Conservation (phyloP, 1,139 yeast genomes). For the Blastobotrys arbuscula region DNA sequence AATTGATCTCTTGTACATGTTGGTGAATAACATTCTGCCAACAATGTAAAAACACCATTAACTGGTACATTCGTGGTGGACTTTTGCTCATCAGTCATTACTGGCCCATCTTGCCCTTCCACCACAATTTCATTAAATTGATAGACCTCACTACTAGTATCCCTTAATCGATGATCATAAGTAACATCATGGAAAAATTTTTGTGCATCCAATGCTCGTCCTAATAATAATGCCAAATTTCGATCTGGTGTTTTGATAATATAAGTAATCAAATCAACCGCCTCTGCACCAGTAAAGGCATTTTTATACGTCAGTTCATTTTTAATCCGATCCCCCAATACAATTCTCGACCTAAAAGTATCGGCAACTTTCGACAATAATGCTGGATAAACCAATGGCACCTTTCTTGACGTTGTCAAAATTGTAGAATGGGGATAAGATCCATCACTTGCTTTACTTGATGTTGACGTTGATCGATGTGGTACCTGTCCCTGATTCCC, state of each 20-base stretch:
- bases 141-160: conserved; percentile 80
- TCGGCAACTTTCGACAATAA: conserved; percentile 78
- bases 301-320: conserved; percentile 95
- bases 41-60: conserved; percentile 86
- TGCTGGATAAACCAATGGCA: conserved; percentile 82
- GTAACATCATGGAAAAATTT: conserved; percentile 93
- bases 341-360: conserved; percentile 65
- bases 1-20: conserved; percentile 85
- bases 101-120: conserved; percentile 20
- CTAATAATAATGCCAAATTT: conserved; percentile 78
- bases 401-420: conserved; percentile 42
- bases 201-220: conserved; percentile 92
- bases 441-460: conserved; percentile 18
- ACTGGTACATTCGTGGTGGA: conserved; percentile 33
- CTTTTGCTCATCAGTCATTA: conserved; percentile 2
- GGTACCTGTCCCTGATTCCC: not conserved
- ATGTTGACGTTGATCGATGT: conserved; percentile 24
- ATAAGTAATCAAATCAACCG: conserved; percentile 81
- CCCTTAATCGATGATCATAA: conserved; percentile 87
- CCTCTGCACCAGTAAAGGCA: conserved; percentile 91
- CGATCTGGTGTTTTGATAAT: conserved; percentile 88
- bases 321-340: conserved; percentile 73
- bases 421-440: conserved; percentile 35
- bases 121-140: conserved; percentile 61
- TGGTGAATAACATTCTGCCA: conserved; percentile 94